These are phyloP conservation scores for Capsella bursapastoris DNA, from an alignment of 345 rosid genomes.

Conservation along the genomic window DNA sequence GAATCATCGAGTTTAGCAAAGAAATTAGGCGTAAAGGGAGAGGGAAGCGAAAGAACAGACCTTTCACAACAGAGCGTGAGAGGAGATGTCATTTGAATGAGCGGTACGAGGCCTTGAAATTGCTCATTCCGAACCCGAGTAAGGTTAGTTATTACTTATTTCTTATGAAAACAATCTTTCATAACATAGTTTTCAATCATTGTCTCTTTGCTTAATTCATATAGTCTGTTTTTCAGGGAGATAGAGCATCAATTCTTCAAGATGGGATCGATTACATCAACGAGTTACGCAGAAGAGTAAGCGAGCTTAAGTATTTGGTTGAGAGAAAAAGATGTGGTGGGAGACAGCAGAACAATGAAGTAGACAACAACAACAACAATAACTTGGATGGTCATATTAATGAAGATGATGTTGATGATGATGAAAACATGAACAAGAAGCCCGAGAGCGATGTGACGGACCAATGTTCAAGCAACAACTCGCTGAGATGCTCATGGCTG, in stretches of 20 bases:
- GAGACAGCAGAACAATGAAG: conserved; percentile 54
- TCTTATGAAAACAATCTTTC: not conserved
- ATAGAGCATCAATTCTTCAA: conserved; percentile 84
- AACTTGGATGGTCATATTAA: conserved; percentile 19
- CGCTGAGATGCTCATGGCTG: conserved; percentile 84
- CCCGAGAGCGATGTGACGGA: conserved; percentile 51
- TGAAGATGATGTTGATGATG: conserved; percentile 42
- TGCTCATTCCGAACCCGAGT: conserved; percentile 72
- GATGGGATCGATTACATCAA: conserved; percentile 80
- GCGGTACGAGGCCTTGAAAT: conserved; percentile 56
- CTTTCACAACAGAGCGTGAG: conserved; percentile 66
- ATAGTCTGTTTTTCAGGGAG: conserved; percentile 47
- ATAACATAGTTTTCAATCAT: not conserved
- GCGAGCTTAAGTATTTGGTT: conserved; percentile 77
- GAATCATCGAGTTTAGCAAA: conserved; percentile 56
- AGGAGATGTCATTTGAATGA: conserved; percentile 71
- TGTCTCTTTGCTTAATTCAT: not conserved
- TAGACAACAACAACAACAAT: conserved; percentile 41
- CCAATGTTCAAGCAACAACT: conserved; percentile 53
- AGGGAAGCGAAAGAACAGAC: conserved; percentile 62
- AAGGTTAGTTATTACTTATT: conserved; percentile 53
- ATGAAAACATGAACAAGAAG: conserved; percentile 53
- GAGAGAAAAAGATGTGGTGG: conserved; percentile 77
- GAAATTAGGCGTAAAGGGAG: conserved; percentile 54
- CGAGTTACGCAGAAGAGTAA: conserved; percentile 69